phyloP scores from a whole-genome alignment of 2,329 filamentous ascomycete genomes.

The Neofusicoccum sp. region DNA sequence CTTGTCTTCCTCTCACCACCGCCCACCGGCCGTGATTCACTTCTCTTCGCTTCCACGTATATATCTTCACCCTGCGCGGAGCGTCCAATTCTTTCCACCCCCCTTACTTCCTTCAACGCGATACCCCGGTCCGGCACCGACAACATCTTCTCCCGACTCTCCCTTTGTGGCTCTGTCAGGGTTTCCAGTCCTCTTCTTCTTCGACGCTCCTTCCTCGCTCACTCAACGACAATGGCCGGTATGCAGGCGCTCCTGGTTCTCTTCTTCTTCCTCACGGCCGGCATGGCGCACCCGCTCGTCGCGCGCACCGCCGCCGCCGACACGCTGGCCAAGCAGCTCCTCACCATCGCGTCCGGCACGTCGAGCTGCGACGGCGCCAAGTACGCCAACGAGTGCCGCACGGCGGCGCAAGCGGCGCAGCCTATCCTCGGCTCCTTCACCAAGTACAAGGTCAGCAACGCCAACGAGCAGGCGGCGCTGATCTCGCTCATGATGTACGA shows the following conservation, averaged over 20 bases:
- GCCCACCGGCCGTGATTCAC: background rate
- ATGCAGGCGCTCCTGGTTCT: background rate
- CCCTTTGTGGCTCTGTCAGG: background rate
- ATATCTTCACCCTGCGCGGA: background rate
- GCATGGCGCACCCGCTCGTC: background rate
- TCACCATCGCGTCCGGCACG: constrained; percentile 61
- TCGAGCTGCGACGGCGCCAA: constrained; percentile 51
- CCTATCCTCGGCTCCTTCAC: constrained; percentile 60
- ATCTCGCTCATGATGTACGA: constrained; percentile 74
- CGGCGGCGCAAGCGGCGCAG: constrained; percentile 62
- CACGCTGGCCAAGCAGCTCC: constrained; percentile 41
- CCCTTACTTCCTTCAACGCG: constrained; percentile 3
- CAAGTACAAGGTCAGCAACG: constrained; percentile 57
- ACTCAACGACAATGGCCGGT: background rate
- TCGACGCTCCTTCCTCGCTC: background rate
- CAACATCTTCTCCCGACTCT: background rate
- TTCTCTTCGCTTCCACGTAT: background rate
- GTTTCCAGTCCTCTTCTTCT: background rate
- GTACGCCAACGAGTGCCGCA: constrained; percentile 63
- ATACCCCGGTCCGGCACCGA: constrained; percentile 16
- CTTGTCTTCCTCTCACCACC: constrained; percentile 12
- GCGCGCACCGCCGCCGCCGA: background rate
- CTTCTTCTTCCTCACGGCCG: background rate
- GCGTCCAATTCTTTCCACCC: background rate
- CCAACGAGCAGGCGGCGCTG: constrained; percentile 68